A percentile compares a stretch with the other conserved stretches of the same genome.
Conservation (phyloP, 2,329 filamentous ascomycete species). For the Epichloe gansuensis region DNA sequence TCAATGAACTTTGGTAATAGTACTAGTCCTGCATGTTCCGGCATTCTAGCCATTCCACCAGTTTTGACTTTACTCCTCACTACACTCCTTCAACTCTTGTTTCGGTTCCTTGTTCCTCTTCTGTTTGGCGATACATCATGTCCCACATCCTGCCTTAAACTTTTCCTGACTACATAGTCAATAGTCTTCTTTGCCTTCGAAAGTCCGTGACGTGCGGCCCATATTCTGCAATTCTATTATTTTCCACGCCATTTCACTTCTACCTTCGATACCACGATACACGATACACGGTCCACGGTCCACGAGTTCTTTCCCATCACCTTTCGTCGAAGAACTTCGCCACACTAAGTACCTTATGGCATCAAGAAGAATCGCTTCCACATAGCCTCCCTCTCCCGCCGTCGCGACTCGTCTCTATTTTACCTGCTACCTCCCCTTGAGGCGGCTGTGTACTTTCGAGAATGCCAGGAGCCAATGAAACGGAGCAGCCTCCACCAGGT, state of each 20-base stretch:
- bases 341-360: not conserved
- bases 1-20: not conserved
- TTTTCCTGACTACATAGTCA: not conserved
- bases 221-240: not conserved
- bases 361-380: conserved; percentile 1
- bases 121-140: not conserved
- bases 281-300: not conserved
- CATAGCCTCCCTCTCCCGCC: conserved; percentile 4
- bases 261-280: not conserved
- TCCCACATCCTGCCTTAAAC: not conserved
- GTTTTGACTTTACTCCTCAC: not conserved
- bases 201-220: not conserved
- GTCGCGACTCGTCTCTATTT: not conserved
- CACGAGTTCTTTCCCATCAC: not conserved
- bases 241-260: not conserved
- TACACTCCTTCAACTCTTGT: not conserved
- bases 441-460: conserved; percentile 9
- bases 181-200: not conserved
- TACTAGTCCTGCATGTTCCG: not conserved
- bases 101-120: not conserved
- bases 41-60: not conserved
- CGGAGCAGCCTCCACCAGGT: conserved; percentile 9
- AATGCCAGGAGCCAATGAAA: conserved; percentile 13
- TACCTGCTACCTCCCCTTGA: conserved; percentile 7
- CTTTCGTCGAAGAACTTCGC: not conserved